These are phyloP conservation scores for Wickerhamomyces kurtzmanii DNA, from an alignment of 805 yeast species.

Conservation along the genomic window DNA sequence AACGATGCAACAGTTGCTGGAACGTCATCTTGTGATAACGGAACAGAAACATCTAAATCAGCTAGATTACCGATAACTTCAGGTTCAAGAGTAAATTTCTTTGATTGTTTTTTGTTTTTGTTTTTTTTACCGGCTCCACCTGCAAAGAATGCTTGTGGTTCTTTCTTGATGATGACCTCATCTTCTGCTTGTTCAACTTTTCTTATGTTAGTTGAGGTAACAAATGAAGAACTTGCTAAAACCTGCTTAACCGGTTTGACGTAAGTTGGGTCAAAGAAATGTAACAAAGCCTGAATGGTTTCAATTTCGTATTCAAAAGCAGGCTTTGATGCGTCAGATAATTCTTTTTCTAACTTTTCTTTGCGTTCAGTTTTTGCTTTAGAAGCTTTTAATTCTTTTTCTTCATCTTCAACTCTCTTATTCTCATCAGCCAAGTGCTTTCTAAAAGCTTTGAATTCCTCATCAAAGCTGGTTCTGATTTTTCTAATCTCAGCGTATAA, in stretches of 20 bases:
- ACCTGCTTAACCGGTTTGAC: slow-evolving; percentile 40
- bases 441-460: slow-evolving; percentile 63
- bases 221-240: slow-evolving; percentile 19
- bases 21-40: slow-evolving; percentile 66
- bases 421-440: slow-evolving; percentile 64
- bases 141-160: slow-evolving; percentile 46
- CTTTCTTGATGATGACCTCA: slow-evolving; percentile 55
- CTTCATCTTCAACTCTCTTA: slow-evolving; percentile 51
- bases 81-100: slow-evolving; percentile 68
- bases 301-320: slow-evolving; percentile 78
- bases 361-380: slow-evolving; percentile 42
- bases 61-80: slow-evolving; percentile 68
- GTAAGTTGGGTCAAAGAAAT: slow-evolving; percentile 70
- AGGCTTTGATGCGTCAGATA: slow-evolving; percentile 68
- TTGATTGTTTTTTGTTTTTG: slow-evolving; percentile 34
- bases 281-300: slow-evolving; percentile 62
- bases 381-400: slow-evolving; percentile 32
- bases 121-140: slow-evolving; percentile 42
- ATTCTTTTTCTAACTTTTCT: slow-evolving; percentile 57
- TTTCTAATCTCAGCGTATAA: slow-evolving; percentile 57
- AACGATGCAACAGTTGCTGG: slow-evolving; percentile 54
- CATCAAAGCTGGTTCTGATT: slow-evolving; percentile 67
- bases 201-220: slow-evolving; percentile 23
- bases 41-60: slow-evolving; percentile 69
- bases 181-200: slow-evolving; percentile 55